Conservation (phyloP, 1,284 basidiomycete species). For the Malassezia equina region DNA sequence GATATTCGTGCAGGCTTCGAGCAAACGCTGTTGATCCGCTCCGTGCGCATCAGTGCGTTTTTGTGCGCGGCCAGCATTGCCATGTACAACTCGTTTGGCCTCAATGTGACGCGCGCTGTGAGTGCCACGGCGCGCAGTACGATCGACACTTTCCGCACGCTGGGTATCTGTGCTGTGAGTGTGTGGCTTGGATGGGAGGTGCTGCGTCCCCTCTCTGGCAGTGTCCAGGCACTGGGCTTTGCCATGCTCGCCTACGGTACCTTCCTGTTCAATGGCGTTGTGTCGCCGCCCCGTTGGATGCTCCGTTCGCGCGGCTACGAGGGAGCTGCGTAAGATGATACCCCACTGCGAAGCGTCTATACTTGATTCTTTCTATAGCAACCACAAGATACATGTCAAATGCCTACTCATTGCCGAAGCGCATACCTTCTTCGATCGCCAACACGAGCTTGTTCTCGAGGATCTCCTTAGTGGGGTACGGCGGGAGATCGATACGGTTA, state of each 20-base stretch:
- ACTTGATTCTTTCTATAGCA: neutral
- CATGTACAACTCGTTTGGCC: constrained; percentile 91
- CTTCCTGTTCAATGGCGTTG: constrained; percentile 45
- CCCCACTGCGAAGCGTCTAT: neutral
- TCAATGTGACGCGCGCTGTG: constrained; percentile 66
- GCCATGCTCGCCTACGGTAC: constrained; percentile 69
- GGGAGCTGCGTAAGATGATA: neutral
- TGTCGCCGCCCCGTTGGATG: constrained; percentile 22
- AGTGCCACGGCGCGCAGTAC: constrained; percentile 52
- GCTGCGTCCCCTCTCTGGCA: constrained; percentile 67
- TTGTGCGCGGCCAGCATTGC: constrained; percentile 59
- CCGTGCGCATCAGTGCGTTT: constrained; percentile 66
- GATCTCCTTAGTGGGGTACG: constrained; percentile 39
- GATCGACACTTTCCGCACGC: constrained; percentile 89
- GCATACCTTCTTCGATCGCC: constrained; percentile 45
- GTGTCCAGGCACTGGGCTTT: constrained; percentile 82
- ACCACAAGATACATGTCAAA: neutral
- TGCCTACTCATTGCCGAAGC: constrained; percentile 41
- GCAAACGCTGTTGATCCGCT: constrained; percentile 71
- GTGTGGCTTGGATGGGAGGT: constrained; percentile 69
- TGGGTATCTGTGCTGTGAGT: constrained; percentile 60
- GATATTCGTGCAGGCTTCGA: constrained; percentile 79
- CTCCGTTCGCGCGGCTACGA: neutral
- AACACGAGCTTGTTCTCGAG: constrained; percentile 44
- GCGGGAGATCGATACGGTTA: constrained; percentile 47